Percentiles rank a stretch among this genome's conserved stretches.
Conservation (phyloP, 352 stramenopile species). For the Phytophthora quininea region DNA sequence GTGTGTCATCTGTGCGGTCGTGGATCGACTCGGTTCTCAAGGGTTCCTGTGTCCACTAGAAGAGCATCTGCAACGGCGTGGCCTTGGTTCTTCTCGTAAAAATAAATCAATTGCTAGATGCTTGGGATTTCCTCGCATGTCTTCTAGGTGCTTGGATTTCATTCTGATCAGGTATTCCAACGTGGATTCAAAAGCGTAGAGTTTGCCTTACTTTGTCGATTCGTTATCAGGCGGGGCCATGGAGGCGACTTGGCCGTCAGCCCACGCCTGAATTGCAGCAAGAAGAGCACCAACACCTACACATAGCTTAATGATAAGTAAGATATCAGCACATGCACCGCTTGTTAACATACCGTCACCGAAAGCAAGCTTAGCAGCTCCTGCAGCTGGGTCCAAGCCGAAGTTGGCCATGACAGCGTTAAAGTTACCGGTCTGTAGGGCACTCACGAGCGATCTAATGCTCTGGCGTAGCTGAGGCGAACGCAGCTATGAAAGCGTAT, state of each 20-base stretch:
- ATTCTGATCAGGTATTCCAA: too few relatives aligned
- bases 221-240: constrained; percentile 36
- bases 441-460: constrained; percentile 82
- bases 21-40: constrained; percentile 30
- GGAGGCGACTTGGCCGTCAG: constrained; percentile 54
- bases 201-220: constrained; percentile 26
- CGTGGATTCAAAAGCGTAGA: too few relatives aligned
- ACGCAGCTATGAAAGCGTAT: constrained; percentile 44
- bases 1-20: constrained; percentile 34
- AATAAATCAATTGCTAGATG: too few relatives aligned
- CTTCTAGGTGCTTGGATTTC: too few relatives aligned
- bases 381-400: constrained; percentile 78
- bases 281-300: constrained; percentile 80
- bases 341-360: constrained; percentile 71
- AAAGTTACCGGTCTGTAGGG: constrained; percentile 90
- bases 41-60: background rate
- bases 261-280: constrained; percentile 80
- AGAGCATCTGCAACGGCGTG: background rate
- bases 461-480: constrained; percentile 91
- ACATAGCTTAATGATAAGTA: background rate
- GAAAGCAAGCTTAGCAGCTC: constrained; percentile 77
- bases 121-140: too few relatives aligned
- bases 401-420: constrained; percentile 92
- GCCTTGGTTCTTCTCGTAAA: too few relatives aligned
- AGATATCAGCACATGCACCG: background rate